These are phyloP conservation scores for barrel medic (Medicago truncatula) DNA, from an alignment of 306 rosid genomes.

Conservation along the genomic window DNA sequence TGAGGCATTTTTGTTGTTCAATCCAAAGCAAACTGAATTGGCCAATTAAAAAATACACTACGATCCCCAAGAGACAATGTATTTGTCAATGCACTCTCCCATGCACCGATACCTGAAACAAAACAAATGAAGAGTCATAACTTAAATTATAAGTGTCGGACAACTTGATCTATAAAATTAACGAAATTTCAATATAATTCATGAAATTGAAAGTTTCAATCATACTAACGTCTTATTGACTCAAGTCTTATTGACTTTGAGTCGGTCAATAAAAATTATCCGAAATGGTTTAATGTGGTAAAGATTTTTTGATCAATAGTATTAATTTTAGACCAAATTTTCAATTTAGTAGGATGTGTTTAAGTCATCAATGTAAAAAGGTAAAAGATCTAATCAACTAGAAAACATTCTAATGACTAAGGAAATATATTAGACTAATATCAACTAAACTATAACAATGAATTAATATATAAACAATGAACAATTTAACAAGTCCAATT, in stretches of 20 bases:
- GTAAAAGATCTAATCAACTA: too few relatives aligned
- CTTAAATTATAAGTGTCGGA: too few relatives aligned
- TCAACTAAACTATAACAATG: too few relatives aligned
- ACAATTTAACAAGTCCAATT: background rate
- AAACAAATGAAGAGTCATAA: slow-evolving; percentile 21
- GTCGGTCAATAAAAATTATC: background rate
- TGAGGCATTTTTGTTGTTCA: slow-evolving; percentile 93
- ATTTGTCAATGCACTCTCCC: slow-evolving; percentile 99
- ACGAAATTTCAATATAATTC: background rate
- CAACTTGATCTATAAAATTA: too few relatives aligned
- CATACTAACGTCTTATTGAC: too few relatives aligned
- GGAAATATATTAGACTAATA: too few relatives aligned
- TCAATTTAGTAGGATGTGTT: background rate
- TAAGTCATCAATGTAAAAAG: too few relatives aligned
- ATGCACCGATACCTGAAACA: slow-evolving; percentile 87
- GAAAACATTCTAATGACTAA: too few relatives aligned
- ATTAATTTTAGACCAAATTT: too few relatives aligned
- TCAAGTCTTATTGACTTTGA: too few relatives aligned
- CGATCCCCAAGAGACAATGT: slow-evolving; percentile 93
- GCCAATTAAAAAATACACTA: slow-evolving; percentile 80
- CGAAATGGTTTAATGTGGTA: background rate
- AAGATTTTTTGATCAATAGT: too few relatives aligned
- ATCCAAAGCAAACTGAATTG: slow-evolving; percentile 99
- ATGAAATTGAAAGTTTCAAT: too few relatives aligned
- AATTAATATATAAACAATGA: background rate